Base-by-base conservation (phyloP, 2,329 filamentous ascomycete species). In the Fusarium neocosmosporiellum region DNA sequence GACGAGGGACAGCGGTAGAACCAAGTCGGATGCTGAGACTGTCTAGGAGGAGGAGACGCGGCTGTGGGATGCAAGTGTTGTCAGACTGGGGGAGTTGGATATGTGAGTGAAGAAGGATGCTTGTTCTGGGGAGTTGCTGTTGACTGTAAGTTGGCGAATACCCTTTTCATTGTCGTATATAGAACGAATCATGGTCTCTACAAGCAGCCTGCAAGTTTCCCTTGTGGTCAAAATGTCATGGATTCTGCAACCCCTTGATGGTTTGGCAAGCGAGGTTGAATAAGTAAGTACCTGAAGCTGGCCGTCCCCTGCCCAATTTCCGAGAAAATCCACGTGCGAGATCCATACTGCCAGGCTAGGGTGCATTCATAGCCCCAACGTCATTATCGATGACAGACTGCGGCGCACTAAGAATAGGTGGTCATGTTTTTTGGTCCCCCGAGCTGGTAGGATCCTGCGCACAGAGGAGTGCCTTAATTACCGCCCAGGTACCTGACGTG, bases 21-120 rank as follows among this genome's bases (percentile, higher is more conserved):
- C n/a, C 5, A 67, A 68, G 57, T 39, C 67, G 13, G 53, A 63
- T 27, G 41, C 33, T 9, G 70, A 65, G 24, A 41, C 48, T 27
- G 70, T 67, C 24, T 69, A 55, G 59, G 24, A 22, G 8, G 24
- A 53, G 27, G 11, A 33, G 39, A 9, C 7, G 10, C 27, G 11
- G 27, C 18, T 50, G 46, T 31, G 50, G 33, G 24, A 27, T 33
- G 18, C 29, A 20, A 43, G 31, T 58, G 31, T 20, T 50, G 43
- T 34, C n/a, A 31, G 29, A 22, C 7, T 54, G 24, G 20, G 20
- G 33, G 53, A 20, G 36, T 57, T 34, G 43, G 20, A 29, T 34
- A 16, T n/a, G 29, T 43, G 57, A 24, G 22, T 24, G 31, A 36
- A 29, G 41, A 34, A 37, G 41, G 34, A 37, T 34, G 33, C 24